Base-by-base conservation (phyloP, 768 basidiomycete genomes). In the Boletellus emodensis region DNA sequence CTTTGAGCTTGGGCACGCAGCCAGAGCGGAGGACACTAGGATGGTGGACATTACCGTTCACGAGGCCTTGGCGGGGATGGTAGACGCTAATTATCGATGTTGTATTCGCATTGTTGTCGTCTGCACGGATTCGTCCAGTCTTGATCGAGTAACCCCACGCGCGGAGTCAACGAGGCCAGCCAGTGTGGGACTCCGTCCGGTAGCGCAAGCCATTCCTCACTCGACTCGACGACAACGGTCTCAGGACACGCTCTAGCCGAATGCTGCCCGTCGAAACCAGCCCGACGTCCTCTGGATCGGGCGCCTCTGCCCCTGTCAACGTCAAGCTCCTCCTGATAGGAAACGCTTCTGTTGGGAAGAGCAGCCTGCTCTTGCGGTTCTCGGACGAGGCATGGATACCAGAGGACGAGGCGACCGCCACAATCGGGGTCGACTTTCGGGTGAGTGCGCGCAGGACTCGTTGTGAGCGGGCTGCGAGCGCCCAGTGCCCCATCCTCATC, bases 371-470 rank as follows among this genome's bases (percentile, higher is more conserved):
- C 4, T 73, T 98, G 9, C 81, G 95, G n/a, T 98, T 97, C 74
- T 94, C 94, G 3, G 94, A 97, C 64, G 90, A 95, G 71, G 89
- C 91, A 60, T 97, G 94, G 86, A 72, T 97, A 17, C 85, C 90
- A 7, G 88, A 91, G 65, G 93, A 94, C 63, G 92, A 94, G 69
- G 82, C 84, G 41, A 89, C 82, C 55, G 86, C 89, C 26, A 91
- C 88, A 22, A 90, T 89, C 60, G 84, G 89, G 9, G 89, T 91
- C 1, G 89, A 92, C 66, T 91, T 90, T 70, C 74, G 89, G 56
- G 89, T 87, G 69, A 69, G 85, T 72, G 22, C 17, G 12, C 11
- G 24, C 24, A 6, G 24, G n/a, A n/a, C n/a, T n/a, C n/a, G n/a
- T n/a, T 10, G 30, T 9, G 28, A 6, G 28, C 6, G 28, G 28